phyloP scores from a whole-genome alignment of 2,329 filamentous ascomycete genomes.

The Cercospora citrullina region DNA sequence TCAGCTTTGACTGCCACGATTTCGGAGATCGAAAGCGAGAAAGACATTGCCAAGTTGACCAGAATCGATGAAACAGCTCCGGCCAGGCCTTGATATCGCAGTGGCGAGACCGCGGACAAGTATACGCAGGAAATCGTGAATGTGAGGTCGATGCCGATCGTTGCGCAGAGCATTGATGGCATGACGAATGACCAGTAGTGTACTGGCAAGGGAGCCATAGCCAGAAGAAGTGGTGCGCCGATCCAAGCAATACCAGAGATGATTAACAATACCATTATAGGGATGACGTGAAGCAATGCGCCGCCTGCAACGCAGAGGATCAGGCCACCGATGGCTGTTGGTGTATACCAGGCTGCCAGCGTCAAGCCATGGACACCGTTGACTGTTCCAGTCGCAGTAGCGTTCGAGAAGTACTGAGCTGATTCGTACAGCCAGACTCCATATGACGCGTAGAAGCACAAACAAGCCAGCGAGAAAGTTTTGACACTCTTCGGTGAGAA shows the following conservation, averaged over 20 bases:
- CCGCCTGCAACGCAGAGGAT: conserved; percentile 37
- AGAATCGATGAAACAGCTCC: conserved; percentile 41
- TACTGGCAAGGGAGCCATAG: conserved; percentile 35
- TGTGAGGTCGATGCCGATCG: conserved; percentile 41
- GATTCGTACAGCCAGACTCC: conserved; percentile 39
- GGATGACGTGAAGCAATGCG: conserved; percentile 36
- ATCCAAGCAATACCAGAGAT: conserved; percentile 40
- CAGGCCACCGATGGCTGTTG: conserved; percentile 39
- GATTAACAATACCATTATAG: conserved; percentile 34
- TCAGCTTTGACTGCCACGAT: conserved; percentile 33
- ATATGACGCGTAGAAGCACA: conserved; percentile 42
- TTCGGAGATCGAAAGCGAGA: conserved; percentile 39
- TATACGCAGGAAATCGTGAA: conserved; percentile 40
- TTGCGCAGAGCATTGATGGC: conserved; percentile 41
- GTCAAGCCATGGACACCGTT: conserved; percentile 32
- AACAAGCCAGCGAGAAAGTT: conserved; percentile 37
- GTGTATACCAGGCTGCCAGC: conserved; percentile 40
- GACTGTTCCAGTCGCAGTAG: conserved; percentile 21
- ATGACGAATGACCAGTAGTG: conserved; percentile 41
- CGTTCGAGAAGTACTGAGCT: conserved; percentile 31
- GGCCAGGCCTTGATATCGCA: conserved; percentile 38
- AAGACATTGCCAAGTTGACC: conserved; percentile 42
- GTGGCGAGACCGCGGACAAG: conserved; percentile 36
- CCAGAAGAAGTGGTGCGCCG: conserved; percentile 39
- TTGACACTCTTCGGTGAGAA: conserved; percentile 37